Conservation (phyloP, 257 asterid genomes). For the Paraleonurus japonicus region DNA sequence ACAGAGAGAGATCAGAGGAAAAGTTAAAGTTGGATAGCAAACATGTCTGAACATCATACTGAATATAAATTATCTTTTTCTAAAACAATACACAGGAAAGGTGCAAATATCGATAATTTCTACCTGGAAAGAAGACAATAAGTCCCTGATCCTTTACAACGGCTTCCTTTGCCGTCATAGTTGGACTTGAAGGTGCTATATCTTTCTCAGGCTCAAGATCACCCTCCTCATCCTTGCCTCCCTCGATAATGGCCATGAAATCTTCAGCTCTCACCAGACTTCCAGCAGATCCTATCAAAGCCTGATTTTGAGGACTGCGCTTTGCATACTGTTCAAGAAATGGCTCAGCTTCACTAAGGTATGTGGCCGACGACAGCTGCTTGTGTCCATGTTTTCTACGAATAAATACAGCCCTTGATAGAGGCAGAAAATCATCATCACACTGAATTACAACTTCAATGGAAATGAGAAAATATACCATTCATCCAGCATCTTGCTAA, state of each 20-base stretch:
- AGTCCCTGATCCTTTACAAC: conserved; percentile 81
- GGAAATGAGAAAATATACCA: conserved; percentile 55
- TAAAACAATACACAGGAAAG: background rate
- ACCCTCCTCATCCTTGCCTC: conserved; percentile 87
- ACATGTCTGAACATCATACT: background rate
- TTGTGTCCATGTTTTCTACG: conserved; percentile 77
- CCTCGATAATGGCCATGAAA: conserved; percentile 74
- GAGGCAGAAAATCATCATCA: conserved; percentile 24
- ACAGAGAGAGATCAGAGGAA: conserved; percentile 5
- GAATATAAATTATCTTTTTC: background rate
- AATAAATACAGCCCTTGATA: conserved; percentile 73
- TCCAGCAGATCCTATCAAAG: conserved; percentile 92
- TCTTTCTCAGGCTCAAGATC: conserved; percentile 72
- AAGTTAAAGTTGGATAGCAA: background rate
- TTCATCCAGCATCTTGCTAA: conserved; percentile 93
- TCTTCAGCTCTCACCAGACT: conserved; percentile 80
- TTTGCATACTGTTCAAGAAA: conserved; percentile 92
- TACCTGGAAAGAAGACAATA: conserved; percentile 95
- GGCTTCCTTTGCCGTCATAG: conserved; percentile 51
- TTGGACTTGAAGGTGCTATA: conserved; percentile 47
- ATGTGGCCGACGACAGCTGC: conserved; percentile 68
- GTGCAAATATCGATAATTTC: conserved; percentile 17
- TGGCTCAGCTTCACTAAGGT: conserved; percentile 94
- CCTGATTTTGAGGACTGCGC: conserved; percentile 86
- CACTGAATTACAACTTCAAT: conserved; percentile 25